Base-by-base conservation (phyloP, 2,329 filamentous ascomycete genomes). In the Fusarium annulatum region DNA sequence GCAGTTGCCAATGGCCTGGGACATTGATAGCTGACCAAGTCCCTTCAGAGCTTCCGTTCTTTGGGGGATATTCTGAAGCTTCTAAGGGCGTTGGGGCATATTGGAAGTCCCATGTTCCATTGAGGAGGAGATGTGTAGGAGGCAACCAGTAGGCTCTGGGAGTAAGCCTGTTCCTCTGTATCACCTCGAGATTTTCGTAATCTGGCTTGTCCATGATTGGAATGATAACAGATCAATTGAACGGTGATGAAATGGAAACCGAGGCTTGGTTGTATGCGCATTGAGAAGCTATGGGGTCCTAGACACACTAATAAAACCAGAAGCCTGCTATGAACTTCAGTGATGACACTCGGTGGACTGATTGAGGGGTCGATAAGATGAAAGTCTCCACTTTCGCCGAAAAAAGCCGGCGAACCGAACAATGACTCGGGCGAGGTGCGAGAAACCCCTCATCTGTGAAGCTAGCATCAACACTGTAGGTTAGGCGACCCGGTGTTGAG, bases 21-120 rank as follows among this genome's bases (percentile, higher is more conserved):
- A 67, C 65, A 3, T 21, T 34, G 4, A 67, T 67, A 3, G 21
- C 7, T 2, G 53, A 42, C 65, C 63, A 67, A 9, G 30, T 2
- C 3, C 39, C 63, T 7, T 51, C 18, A 6, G 28, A 9, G 2
- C 9, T 11, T 15, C 15, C 19, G 10, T 41, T 21, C 4, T 42
- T 43, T 16, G 28, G 14, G 7, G 65, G 65, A 5, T 61, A 42
- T 4, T 67, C 63, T 2, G 46, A 48, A 1, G 63, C 65, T 28
- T 67, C 65, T 18, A 39, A 23, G 0, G 65, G 63, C 5, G 65
- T 61, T 2, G 46, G 28, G 6, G 65, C 63, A 6, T 53, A 67
- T 42, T 67, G 65, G 16, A 67, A 67, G 15, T 67, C 65, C 65
- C 65, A 67, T 21, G 21, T 38, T 18, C 65, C 65, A 11, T 67